Evolutionary conservation across 1,139 yeast genomes (phyloP), one percentile per base, ranked within the genome.

Genomic region (Candida sp.): DNA sequence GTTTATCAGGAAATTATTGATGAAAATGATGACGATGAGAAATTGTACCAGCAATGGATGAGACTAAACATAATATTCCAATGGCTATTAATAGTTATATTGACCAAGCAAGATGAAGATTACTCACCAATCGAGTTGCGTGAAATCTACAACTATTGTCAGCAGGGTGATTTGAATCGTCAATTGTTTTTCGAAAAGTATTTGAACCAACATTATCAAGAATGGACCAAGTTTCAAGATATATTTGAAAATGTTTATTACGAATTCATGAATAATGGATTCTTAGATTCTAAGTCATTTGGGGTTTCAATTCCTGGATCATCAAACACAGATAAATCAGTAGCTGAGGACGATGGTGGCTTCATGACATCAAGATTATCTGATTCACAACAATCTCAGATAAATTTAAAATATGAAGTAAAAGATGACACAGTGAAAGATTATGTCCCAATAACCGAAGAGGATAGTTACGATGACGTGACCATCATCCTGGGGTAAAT

Each of bases 241-340:
- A 30, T 41, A 9, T 41, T 41, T 23, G 36, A 23, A 7, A 30
- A 34, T 33, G 23, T 41, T 11, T 30, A 29, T n/a, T 22, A 38
- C 7, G 22, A 11, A 25, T 25, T 25, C 29, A 11, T 7, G 9
- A 25, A 25, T 7, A 25, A 11, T 11, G 29, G 29, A 7, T 25
- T 15, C 19, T 15, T 15, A 8, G 34, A 9, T 8, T 51, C 54
- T 38, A 60, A 67, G 3, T 32, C 34, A 32, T 65, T 72, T 42
- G 73, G 70, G 33, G 73, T 72, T 52, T 73, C 79, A 3, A 73
- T 73, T 23, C 79, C 79, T 2, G 76, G 77, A 4, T 68, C 77
- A 1, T 78, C 79, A 3, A 78, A 73, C 22, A 57, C 60, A 37
- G 78, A 77, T 30, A 73, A 73, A 49, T 71, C 77, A 4, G 77